Evolutionary conservation across 139 green algal genomes (phyloP).

Genomic region (Chlorella sorokiniana): DNA sequence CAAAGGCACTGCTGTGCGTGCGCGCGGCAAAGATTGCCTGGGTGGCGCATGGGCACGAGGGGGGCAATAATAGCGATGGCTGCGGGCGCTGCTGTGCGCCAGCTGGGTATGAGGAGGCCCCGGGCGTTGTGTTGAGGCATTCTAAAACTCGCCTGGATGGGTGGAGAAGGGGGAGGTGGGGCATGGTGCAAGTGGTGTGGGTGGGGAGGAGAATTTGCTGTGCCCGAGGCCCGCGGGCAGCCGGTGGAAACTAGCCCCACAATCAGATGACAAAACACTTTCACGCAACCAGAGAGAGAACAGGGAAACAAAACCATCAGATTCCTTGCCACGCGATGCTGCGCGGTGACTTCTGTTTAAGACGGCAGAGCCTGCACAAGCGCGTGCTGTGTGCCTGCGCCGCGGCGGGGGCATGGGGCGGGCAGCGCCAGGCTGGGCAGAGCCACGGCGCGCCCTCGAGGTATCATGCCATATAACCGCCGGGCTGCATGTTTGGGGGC

Average conservation of each 20-base stretch:
- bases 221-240: not conserved
- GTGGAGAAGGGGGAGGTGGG: not conserved
- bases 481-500: too few species aligned
- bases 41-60: too few species aligned
- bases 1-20: too few species aligned
- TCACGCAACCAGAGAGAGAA: too few species aligned
- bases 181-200: not conserved
- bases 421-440: too few species aligned
- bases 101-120: too few species aligned
- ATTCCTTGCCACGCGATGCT: not conserved
- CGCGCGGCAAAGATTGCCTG: too few species aligned
- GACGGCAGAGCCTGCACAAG: not conserved
- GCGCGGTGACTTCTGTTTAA: not conserved
- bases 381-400: not conserved
- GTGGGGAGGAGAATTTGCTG: not conserved
- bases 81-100: not conserved
- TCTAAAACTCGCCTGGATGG: conserved; percentile 18
- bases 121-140: not conserved
- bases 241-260: not conserved
- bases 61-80: too few species aligned
- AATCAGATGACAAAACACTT: not conserved
- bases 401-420: too few species aligned
- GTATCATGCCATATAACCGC: too few species aligned
- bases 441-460: too few species aligned
- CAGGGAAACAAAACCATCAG: not conserved